Conservation (phyloP, 495 filamentous ascomycete species). For the Neurospora africana region DNA sequence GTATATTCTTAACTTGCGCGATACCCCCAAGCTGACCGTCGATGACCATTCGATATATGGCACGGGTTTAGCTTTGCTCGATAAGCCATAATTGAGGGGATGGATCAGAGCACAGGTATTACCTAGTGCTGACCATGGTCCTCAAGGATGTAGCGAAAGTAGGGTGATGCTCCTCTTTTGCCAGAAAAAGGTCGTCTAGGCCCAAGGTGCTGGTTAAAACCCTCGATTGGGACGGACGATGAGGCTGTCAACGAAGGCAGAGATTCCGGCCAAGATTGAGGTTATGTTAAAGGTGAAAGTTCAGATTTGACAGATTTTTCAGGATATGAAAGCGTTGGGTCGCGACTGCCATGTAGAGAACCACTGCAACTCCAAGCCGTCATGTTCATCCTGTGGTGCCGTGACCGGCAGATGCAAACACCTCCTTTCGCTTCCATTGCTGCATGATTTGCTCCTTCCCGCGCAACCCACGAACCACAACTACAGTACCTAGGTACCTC, state of each 20-base stretch:
- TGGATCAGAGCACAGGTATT: neutral
- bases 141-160: neutral
- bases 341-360: neutral
- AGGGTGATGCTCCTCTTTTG: neutral
- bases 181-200: neutral
- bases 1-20: neutral
- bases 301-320: neutral
- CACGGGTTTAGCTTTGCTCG: neutral
- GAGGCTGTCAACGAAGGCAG: neutral
- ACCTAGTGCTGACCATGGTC: neutral
- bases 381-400: neutral
- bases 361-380: neutral
- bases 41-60: neutral
- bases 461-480: neutral
- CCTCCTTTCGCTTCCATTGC: neutral
- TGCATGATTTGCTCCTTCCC: neutral
- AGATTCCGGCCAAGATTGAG: neutral
- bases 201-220: neutral
- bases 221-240: neutral
- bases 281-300: neutral
- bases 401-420: neutral
- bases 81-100: neutral
- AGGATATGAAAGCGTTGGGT: neutral
- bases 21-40: neutral
- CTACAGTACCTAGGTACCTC: neutral